These are phyloP conservation scores for Suhomyces bokatorum DNA, from an alignment of 1,139 yeast genomes.

Conservation along the genomic window DNA sequence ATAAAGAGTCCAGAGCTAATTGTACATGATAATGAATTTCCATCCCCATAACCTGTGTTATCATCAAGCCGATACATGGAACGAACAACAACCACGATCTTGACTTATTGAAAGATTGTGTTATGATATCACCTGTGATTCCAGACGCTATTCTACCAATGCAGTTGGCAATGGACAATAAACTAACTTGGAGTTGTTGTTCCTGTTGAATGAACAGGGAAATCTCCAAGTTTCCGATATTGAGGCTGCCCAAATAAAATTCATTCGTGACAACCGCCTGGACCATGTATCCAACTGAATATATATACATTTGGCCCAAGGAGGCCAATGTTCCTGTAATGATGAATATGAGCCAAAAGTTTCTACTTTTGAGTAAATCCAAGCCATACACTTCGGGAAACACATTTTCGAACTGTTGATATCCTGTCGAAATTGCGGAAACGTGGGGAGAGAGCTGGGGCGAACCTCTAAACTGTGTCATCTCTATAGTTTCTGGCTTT, in stretches of 20 bases:
- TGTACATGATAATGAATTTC: slow-evolving; percentile 26
- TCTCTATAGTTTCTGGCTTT: slow-evolving; percentile 12
- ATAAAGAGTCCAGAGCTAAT: slow-evolving; percentile 41
- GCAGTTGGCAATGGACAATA: slow-evolving; percentile 56
- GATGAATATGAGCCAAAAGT: slow-evolving; percentile 52
- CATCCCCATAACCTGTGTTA: slow-evolving; percentile 46
- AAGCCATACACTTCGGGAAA: slow-evolving; percentile 18
- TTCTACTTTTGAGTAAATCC: slow-evolving; percentile 30
- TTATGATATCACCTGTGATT: slow-evolving; percentile 50
- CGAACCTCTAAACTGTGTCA: slow-evolving; percentile 13
- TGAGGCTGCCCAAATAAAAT: slow-evolving; percentile 3
- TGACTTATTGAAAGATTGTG: slow-evolving; percentile 42
- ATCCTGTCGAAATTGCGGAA: slow-evolving; percentile 9
- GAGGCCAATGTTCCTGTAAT: slow-evolving; percentile 54
- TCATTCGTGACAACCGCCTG: slow-evolving; percentile 41
- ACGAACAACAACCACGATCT: slow-evolving; percentile 48
- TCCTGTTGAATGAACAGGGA: slow-evolving; percentile 37
- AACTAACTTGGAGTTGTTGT: slow-evolving; percentile 59
- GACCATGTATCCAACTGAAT: slow-evolving; percentile 61
- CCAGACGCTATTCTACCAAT: slow-evolving; percentile 55
- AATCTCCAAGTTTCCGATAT: neutral
- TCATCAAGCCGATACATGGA: slow-evolving; percentile 44
- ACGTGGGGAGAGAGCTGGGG: slow-evolving; percentile 12
- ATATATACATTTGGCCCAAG: slow-evolving; percentile 62
- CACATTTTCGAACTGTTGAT: slow-evolving; percentile 5